Base-by-base conservation (phyloP, 805 yeast species). In the Saccharomycopsis babjevae region DNA sequence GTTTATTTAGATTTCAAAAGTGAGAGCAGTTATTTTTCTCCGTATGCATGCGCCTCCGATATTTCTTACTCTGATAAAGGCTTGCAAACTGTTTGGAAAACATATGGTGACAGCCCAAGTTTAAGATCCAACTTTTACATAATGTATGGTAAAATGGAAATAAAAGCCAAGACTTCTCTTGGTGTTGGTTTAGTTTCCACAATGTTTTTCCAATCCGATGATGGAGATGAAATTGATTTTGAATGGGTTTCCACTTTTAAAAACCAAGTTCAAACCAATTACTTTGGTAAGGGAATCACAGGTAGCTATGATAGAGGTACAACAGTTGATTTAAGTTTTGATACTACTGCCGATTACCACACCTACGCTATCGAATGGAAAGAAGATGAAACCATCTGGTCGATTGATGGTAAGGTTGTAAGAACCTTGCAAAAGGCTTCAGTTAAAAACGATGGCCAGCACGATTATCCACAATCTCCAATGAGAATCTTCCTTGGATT, bases 331-430 rank as follows among this genome's bases (percentile, higher is more conserved):
- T 86, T 82, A 74, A 90, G 86, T 68, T 68, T 72, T 11, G 86
- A 85, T 60, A 68, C 73, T 15, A 75, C 76, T 60, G 89, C 94
- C 28, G 80, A 82, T 63, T 88, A 71, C 72, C 93, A 88, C 71
- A 89, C 86, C 60, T 92, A 91, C 72, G 84, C 94, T 10, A 73
- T 92, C 59, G 96, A 90, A 66, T 91, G 97, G 97, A 83, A 86
- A 1, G 74, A 81, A 66, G 85, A 83, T 56, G 69, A 75, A 11
- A 75, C 86, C 50, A 76, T 79, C 11, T 92, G 96, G 91, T 81
- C 80, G 61, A 67, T 89, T 32, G 96, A 92, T 69, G 96, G 93
- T 34, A 69, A 64, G 6, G 76, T 77, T 1, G 82, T 88, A 8
- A 83, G 97, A 76, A 81, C 87, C 1, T 73, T 92, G 58, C 55